A percentile compares a stretch with the other conserved stretches of the same genome.
Conservation (phyloP, 805 yeast genomes). For the Debaryomyces maramus region DNA sequence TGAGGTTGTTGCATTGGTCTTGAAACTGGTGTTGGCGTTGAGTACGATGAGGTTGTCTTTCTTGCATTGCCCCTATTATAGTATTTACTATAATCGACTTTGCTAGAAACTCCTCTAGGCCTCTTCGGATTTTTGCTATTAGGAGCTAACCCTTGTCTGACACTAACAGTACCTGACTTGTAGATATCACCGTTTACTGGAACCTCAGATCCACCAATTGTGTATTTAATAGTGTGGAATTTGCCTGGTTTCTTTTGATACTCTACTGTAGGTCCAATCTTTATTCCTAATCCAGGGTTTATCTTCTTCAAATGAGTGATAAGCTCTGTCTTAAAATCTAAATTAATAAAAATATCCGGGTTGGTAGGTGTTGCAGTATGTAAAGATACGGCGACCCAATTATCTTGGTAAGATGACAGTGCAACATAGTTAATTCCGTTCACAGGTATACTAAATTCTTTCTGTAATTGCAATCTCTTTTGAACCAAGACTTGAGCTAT, state of each 20-base stretch:
- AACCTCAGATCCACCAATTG: conserved; percentile 54
- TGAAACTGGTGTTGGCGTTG: neutral
- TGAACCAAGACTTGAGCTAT: conserved; percentile 73
- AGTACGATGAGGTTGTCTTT: conserved; percentile 2
- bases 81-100: conserved; percentile 45
- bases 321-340: conserved; percentile 87
- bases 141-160: conserved; percentile 76
- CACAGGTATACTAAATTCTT: conserved; percentile 66
- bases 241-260: conserved; percentile 92
- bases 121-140: conserved; percentile 67
- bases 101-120: conserved; percentile 57
- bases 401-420: conserved; percentile 79
- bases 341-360: conserved; percentile 80
- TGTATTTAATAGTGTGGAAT: conserved; percentile 73
- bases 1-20: conserved; percentile 15
- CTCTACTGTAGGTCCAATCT: conserved; percentile 67
- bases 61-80: conserved; percentile 32
- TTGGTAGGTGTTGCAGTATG: conserved; percentile 46
- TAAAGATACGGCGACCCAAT: conserved; percentile 79
- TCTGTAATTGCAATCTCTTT: conserved; percentile 50
- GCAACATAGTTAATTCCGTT: conserved; percentile 60
- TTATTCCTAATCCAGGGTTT: conserved; percentile 57
- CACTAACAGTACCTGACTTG: conserved; percentile 86
- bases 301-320: conserved; percentile 68
- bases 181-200: conserved; percentile 71